Evolutionary conservation across 31 red algal genomes (phyloP).

Genomic region (Asparagopsis taxiformis): DNA sequence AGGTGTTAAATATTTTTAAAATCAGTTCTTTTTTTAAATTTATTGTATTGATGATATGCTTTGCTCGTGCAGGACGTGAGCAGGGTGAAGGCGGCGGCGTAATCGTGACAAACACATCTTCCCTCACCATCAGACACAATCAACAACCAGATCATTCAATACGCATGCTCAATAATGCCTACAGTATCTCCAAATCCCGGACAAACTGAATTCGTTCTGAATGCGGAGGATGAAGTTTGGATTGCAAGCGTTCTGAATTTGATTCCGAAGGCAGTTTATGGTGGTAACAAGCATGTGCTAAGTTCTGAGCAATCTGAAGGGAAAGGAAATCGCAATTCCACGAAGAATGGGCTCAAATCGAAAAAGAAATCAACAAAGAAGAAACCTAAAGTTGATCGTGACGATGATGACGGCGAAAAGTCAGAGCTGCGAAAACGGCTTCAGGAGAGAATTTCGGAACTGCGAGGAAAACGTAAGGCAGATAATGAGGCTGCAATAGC

Average conservation of each 20-base stretch:
- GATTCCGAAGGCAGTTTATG: slow-evolving; percentile 40
- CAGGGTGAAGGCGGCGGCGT: too few species aligned
- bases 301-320: slow-evolving; percentile 6
- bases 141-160: too few species aligned
- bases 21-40: too few species aligned
- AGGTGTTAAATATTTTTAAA: too few species aligned
- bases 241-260: slow-evolving; percentile 42
- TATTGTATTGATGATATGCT: too few species aligned
- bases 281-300: slow-evolving; percentile 9
- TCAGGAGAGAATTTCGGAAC: slow-evolving; percentile 55
- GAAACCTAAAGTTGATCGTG: slow-evolving; percentile 1
- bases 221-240: slow-evolving; percentile 42
- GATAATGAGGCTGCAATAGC: slow-evolving; percentile 41
- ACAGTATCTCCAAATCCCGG: too few species aligned
- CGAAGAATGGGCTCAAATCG: neutral
- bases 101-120: too few species aligned
- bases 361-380: slow-evolving; percentile 6
- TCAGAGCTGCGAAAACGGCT: slow-evolving; percentile 41
- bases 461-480: slow-evolving; percentile 50
- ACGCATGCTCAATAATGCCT: too few species aligned
- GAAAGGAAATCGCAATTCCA: slow-evolving; percentile 6
- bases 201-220: neutral
- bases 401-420: slow-evolving; percentile 17
- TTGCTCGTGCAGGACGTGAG: too few species aligned
- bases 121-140: too few species aligned